phyloP scores from a whole-genome alignment of 495 filamentous ascomycete genomes.

The Talaromyces borbonicus region DNA sequence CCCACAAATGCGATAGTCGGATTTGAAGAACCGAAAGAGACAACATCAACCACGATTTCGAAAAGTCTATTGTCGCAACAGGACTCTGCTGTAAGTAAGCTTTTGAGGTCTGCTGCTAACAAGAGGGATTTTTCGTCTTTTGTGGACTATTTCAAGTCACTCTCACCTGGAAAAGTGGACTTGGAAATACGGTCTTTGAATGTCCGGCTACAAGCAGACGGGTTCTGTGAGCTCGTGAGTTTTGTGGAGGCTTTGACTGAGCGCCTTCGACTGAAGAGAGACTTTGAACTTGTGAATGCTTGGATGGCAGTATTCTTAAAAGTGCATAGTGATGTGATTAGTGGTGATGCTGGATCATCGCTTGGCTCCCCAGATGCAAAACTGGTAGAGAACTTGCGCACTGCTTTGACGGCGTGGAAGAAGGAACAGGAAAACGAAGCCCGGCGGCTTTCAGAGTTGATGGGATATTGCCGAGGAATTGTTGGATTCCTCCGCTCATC shows the following conservation, averaged over 20 bases:
- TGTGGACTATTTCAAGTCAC: conserved; percentile 63
- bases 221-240: conserved; percentile 45
- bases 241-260: conserved; percentile 70
- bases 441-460: conserved; percentile 59
- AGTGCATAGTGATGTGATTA: conserved; percentile 56
- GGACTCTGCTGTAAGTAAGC: conserved; percentile 44
- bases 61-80: neutral
- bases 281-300: conserved; percentile 89
- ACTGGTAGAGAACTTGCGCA: conserved; percentile 31
- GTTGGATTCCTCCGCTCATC: conserved; percentile 75
- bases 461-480: conserved; percentile 81
- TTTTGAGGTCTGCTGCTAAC: conserved; percentile 35
- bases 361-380: conserved; percentile 33
- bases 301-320: conserved; percentile 93
- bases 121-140: conserved; percentile 43
- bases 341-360: conserved; percentile 25
- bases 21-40: conserved; percentile 7
- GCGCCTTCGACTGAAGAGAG: conserved; percentile 52
- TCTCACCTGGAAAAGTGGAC: conserved; percentile 74
- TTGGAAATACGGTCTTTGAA: conserved; percentile 78
- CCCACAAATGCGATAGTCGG: conserved; percentile 14
- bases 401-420: conserved; percentile 54
- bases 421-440: conserved; percentile 56
- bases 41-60: neutral
- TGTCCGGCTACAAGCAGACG: conserved; percentile 20